phyloP scores from a whole-genome alignment of 805 yeast genomes.

The Alloascoidea hylecoeti region DNA sequence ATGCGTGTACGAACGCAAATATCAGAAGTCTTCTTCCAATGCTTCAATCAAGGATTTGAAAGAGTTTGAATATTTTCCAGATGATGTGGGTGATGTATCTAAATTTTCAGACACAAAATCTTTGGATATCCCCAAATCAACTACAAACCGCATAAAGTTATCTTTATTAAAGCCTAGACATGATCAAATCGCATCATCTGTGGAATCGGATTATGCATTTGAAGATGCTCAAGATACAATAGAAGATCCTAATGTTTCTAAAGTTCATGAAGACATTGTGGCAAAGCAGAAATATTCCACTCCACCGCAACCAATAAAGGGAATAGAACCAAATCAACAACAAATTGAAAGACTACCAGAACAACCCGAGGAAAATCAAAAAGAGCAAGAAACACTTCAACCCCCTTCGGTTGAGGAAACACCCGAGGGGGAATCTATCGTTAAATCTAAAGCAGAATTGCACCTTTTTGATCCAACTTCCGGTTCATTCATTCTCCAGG shows the following conservation, averaged over 20 bases:
- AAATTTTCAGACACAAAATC: background rate
- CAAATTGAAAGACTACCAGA: background rate
- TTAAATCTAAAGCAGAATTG: constrained; percentile 22
- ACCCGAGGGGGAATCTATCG: constrained; percentile 3
- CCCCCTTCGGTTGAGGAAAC: background rate
- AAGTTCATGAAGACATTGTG: background rate
- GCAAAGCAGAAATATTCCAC: too few species aligned
- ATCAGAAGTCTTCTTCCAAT: constrained; percentile 34
- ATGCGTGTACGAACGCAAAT: constrained; percentile 69
- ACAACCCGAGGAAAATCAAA: constrained; percentile 6
- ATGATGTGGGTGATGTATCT: background rate
- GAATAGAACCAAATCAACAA: background rate
- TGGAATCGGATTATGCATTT: background rate
- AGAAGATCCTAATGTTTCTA: background rate
- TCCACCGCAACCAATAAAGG: background rate
- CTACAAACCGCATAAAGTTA: background rate
- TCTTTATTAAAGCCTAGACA: too few species aligned
- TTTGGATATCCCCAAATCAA: background rate
- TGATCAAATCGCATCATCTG: too few species aligned
- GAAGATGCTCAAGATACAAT: background rate
- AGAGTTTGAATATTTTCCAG: constrained; percentile 31
- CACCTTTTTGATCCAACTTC: constrained; percentile 41
- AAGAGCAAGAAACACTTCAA: constrained; percentile 2
- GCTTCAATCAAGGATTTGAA: constrained; percentile 33
- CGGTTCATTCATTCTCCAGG: constrained; percentile 32